phyloP scores from a whole-genome alignment of 2,329 filamentous ascomycete species.

The Paecilomyces variotii region DNA sequence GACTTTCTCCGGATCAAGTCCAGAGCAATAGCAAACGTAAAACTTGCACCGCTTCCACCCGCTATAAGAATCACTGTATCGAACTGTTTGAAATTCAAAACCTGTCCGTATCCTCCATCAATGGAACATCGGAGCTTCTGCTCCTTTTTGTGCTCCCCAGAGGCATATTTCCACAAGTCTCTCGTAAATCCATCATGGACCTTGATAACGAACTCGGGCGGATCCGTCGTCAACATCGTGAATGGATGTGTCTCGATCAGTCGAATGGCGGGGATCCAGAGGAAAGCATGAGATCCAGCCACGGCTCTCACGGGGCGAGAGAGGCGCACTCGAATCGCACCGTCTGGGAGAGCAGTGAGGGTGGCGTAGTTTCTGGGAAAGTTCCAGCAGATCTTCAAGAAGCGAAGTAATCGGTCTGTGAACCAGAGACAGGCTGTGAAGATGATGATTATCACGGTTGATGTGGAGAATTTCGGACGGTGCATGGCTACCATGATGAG shows the following conservation, averaged over 20 bases:
- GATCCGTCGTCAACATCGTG: constrained; percentile 8
- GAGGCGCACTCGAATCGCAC: constrained; percentile 49
- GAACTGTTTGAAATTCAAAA: constrained; percentile 9
- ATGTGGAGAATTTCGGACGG: constrained; percentile 5
- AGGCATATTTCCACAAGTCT: constrained; percentile 5
- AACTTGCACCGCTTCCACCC: constrained; percentile 11
- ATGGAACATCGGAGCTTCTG: constrained; percentile 8
- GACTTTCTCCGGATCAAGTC: constrained; percentile 3
- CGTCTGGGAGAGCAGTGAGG: constrained; percentile 46
- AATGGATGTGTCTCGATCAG: constrained; percentile 47
- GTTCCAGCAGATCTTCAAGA: constrained; percentile 6
- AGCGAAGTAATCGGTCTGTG: constrained; percentile 4
- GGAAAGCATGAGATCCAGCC: constrained; percentile 55
- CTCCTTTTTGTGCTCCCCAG: neutral
- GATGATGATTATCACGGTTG: constrained; percentile 5
- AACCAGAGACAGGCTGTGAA: constrained; percentile 7
- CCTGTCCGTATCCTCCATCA: constrained; percentile 12
- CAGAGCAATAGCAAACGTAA: constrained; percentile 10
- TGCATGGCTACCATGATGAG: constrained; percentile 7
- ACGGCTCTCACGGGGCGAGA: constrained; percentile 41
- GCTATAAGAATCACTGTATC: constrained; percentile 10
- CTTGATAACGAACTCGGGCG: constrained; percentile 9
- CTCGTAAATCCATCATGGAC: constrained; percentile 12
- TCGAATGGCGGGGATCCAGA: constrained; percentile 55
- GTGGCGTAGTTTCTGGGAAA: constrained; percentile 17